phyloP scores from a whole-genome alignment of 371 early-diverging fungal genomes.

The Saksenaea oblongispora region DNA sequence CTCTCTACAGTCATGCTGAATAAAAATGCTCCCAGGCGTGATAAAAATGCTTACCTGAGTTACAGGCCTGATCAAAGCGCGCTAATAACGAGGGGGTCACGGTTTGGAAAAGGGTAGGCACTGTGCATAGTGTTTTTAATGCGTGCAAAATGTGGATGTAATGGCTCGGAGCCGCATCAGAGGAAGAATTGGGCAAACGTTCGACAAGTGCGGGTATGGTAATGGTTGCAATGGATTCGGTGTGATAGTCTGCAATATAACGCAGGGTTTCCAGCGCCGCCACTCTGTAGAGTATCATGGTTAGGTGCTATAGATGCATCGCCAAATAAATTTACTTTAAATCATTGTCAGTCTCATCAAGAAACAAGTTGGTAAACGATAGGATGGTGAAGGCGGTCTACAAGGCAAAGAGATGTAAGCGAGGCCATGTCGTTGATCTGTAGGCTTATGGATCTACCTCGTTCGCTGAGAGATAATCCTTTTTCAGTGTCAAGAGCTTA shows the following conservation, averaged over 20 bases:
- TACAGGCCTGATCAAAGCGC: slow-evolving; percentile 39
- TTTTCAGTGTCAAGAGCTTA: slow-evolving; percentile 62
- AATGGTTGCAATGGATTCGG: slow-evolving; percentile 27
- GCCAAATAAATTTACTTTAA: slow-evolving; percentile 55
- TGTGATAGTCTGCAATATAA: slow-evolving; percentile 22
- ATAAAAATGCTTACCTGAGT: slow-evolving; percentile 23
- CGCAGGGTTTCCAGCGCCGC: slow-evolving; percentile 32
- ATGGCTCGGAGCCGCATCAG: slow-evolving; percentile 10
- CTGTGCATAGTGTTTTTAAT: slow-evolving; percentile 26
- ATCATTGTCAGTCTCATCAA: slow-evolving; percentile 55
- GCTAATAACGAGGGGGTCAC: slow-evolving; percentile 27
- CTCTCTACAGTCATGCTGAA: slow-evolving; percentile 9
- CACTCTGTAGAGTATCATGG: slow-evolving; percentile 4
- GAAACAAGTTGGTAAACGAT: slow-evolving; percentile 56
- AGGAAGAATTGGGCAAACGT: slow-evolving; percentile 23
- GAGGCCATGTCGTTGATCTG: background rate
- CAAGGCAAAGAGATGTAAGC: background rate
- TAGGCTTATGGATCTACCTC: slow-evolving; percentile 36
- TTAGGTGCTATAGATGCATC: too few relatives aligned
- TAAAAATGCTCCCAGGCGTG: background rate
- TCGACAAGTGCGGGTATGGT: slow-evolving; percentile 39
- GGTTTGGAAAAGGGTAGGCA: slow-evolving; percentile 29
- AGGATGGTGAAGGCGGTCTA: slow-evolving; percentile 57
- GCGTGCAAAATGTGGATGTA: slow-evolving; percentile 28
- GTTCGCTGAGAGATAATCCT: slow-evolving; percentile 55